Percentiles rank a stretch among this genome's conserved stretches.
Evolutionary conservation across 441 rosid genomes (phyloP).

Genomic region (Jatropha podagrica): DNA sequence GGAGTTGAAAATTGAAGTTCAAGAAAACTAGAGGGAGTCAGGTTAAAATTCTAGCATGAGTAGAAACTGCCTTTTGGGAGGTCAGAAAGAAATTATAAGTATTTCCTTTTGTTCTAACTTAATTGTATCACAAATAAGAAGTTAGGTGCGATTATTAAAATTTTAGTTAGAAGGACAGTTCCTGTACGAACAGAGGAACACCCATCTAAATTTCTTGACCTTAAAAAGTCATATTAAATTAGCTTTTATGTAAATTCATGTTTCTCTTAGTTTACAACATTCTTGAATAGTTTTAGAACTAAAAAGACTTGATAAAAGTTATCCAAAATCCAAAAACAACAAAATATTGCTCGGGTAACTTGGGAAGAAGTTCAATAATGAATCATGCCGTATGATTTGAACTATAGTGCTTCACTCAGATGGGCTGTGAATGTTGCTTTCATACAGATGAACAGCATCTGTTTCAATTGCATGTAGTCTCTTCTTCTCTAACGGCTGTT

Average conservation of each 20-base stretch:
- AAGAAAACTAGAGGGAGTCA: background rate
- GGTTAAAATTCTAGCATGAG: too few relatives aligned
- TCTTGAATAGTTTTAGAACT: background rate
- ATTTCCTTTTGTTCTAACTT: too few relatives aligned
- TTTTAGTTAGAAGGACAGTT: too few relatives aligned
- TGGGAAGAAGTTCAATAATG: background rate
- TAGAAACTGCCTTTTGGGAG: background rate
- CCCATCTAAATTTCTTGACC: background rate
- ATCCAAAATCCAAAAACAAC: background rate
- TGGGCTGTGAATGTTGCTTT: background rate
- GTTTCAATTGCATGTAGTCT: background rate
- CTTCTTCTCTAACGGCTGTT: slow-evolving; percentile 13
- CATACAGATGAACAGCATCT: background rate
- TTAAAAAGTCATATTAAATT: background rate
- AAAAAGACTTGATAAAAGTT: background rate
- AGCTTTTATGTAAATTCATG: too few relatives aligned
- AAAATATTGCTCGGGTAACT: background rate
- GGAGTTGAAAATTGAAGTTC: slow-evolving; percentile 8
- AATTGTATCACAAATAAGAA: too few relatives aligned
- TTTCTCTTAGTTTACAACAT: background rate
- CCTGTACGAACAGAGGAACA: too few relatives aligned
- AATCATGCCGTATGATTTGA: background rate
- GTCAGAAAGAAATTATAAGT: too few relatives aligned
- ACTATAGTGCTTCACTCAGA: background rate
- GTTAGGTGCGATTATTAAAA: too few relatives aligned